phyloP scores from a whole-genome alignment of 441 rosid species.

The Populus hybrid region DNA sequence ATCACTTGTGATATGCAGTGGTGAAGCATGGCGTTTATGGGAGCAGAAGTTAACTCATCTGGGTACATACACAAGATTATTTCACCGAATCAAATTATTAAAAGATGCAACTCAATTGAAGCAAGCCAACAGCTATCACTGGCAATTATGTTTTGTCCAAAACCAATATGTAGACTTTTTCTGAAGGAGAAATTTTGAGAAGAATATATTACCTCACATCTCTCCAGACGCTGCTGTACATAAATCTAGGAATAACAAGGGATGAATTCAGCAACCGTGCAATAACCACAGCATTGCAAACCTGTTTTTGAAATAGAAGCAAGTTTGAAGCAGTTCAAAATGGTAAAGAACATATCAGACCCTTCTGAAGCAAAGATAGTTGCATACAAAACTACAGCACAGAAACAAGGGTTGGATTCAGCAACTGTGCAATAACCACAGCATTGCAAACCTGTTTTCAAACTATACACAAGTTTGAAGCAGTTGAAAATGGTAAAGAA shows the following conservation, averaged over 20 bases:
- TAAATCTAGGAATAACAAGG: slow-evolving; percentile 83
- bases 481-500: not conserved
- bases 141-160: not conserved
- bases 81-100: not conserved
- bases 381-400: not conserved
- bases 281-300: slow-evolving; percentile 89
- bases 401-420: slow-evolving; percentile 75
- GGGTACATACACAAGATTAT: not conserved
- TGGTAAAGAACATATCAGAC: not conserved
- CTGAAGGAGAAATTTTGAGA: not conserved
- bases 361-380: slow-evolving; percentile 13
- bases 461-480: slow-evolving; percentile 19
- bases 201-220: slow-evolving; percentile 66
- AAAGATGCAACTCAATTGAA: not conserved
- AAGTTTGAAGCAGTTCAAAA: slow-evolving; percentile 19
- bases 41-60: not conserved
- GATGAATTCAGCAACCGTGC: slow-evolving; percentile 87
- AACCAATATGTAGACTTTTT: not conserved
- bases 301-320: slow-evolving; percentile 40
- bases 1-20: not conserved
- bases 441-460: slow-evolving; percentile 82
- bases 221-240: slow-evolving; percentile 96
- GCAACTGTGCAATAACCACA: slow-evolving; percentile 74
- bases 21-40: not conserved
- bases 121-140: not conserved